phyloP scores from a whole-genome alignment of 2,329 filamentous ascomycete species.

The Beauveria caledonica region DNA sequence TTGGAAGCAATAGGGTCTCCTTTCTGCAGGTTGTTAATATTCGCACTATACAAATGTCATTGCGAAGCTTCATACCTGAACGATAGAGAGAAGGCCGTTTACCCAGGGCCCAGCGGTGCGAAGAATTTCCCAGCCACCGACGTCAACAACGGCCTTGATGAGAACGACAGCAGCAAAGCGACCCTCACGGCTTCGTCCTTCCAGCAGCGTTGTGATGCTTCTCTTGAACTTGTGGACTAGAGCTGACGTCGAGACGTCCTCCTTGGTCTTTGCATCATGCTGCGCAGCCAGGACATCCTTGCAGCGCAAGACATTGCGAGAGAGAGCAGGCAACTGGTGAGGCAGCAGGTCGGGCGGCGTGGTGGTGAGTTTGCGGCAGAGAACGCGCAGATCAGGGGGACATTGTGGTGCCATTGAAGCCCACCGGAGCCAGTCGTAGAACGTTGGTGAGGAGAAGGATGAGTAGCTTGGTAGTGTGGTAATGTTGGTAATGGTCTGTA shows the following conservation, averaged over 20 bases:
- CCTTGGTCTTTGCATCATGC: slow-evolving; percentile 52
- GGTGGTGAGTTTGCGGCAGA: slow-evolving; percentile 63
- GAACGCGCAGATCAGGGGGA: slow-evolving; percentile 52
- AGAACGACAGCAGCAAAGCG: slow-evolving; percentile 71
- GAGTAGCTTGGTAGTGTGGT: background rate
- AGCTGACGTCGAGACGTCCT: slow-evolving; percentile 53
- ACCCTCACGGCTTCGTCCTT: slow-evolving; percentile 65
- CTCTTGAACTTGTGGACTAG: slow-evolving; percentile 77
- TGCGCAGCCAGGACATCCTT: slow-evolving; percentile 54
- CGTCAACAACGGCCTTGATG: slow-evolving; percentile 73
- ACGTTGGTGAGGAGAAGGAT: background rate
- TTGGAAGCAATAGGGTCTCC: slow-evolving; percentile 68
- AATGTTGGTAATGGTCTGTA: background rate
- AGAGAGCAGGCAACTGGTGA: slow-evolving; percentile 61
- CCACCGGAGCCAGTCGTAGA: background rate
- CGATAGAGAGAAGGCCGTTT: slow-evolving; percentile 61
- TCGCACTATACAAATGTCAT: background rate
- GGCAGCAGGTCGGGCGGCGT: slow-evolving; percentile 67
- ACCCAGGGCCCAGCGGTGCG: slow-evolving; percentile 69
- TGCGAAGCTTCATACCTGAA: slow-evolving; percentile 48
- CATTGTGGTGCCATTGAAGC: slow-evolving; percentile 26
- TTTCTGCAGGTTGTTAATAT: slow-evolving; percentile 45
- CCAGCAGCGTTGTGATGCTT: slow-evolving; percentile 66
- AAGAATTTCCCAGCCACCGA: slow-evolving; percentile 76
- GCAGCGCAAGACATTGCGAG: slow-evolving; percentile 49